Percentiles rank a stretch among this genome's conserved stretches.
Conservation (phyloP, 2,329 filamentous ascomycete genomes). For the Xylaria sp. region DNA sequence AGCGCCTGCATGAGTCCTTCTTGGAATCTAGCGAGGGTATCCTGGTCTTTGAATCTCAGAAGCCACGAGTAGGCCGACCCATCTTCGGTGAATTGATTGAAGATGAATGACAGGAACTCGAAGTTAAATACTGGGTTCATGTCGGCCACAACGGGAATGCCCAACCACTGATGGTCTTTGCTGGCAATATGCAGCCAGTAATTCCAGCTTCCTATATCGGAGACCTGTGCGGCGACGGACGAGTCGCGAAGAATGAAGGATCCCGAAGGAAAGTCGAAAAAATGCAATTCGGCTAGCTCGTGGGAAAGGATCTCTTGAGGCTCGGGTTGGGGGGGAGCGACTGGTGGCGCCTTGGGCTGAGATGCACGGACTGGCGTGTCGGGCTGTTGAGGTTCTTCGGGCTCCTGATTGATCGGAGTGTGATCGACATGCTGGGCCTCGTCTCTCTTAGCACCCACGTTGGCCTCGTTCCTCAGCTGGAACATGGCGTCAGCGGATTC, state of each 20-base stretch:
- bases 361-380: slow-evolving; percentile 37
- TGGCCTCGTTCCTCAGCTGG: slow-evolving; percentile 59
- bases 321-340: slow-evolving; percentile 73
- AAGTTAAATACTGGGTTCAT: slow-evolving; percentile 99
- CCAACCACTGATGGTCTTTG: slow-evolving; percentile 82
- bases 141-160: slow-evolving; percentile 84
- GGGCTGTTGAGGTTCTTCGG: slow-evolving; percentile 47
- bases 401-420: slow-evolving; percentile 46
- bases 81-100: slow-evolving; percentile 93
- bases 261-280: slow-evolving; percentile 90
- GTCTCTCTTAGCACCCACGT: slow-evolving; percentile 59
- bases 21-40: slow-evolving; percentile 85
- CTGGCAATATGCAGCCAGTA: slow-evolving; percentile 93
- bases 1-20: slow-evolving; percentile 93
- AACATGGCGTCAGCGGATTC: slow-evolving; percentile 68
- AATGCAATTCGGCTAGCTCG: slow-evolving; percentile 84
- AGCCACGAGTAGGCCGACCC: slow-evolving; percentile 96
- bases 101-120: slow-evolving; percentile 98
- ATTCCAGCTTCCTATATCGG: slow-evolving; percentile 88
- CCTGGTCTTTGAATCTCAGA: slow-evolving; percentile 86
- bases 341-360: slow-evolving; percentile 53
- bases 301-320: slow-evolving; percentile 77
- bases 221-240: slow-evolving; percentile 80
- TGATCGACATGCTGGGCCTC: slow-evolving; percentile 29
- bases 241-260: slow-evolving; percentile 85